Evolutionary conservation across 257 asterid species (phyloP).

Genomic region (Osmanthus fragrans): DNA sequence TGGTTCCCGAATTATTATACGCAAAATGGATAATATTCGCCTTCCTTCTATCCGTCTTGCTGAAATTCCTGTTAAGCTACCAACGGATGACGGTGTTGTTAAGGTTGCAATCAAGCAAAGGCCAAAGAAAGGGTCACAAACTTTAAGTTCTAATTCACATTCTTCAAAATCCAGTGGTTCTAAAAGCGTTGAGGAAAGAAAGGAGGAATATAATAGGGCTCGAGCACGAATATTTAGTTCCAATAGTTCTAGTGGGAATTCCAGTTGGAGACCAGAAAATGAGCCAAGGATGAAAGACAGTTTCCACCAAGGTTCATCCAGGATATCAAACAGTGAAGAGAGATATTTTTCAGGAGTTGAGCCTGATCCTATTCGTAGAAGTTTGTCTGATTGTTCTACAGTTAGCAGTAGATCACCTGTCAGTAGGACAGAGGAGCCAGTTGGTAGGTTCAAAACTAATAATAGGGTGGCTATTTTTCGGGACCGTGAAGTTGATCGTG

Average conservation of each 20-base stretch:
- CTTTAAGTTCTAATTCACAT: constrained; percentile 38
- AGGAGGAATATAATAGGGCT: constrained; percentile 96
- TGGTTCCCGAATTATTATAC: constrained; percentile 86
- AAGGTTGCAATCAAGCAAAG: constrained; percentile 93
- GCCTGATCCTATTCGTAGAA: constrained; percentile 56
- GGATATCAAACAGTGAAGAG: constrained; percentile 55
- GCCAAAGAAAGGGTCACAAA: constrained; percentile 76
- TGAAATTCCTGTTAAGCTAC: constrained; percentile 63
- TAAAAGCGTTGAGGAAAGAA: constrained; percentile 95
- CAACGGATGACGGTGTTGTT: constrained; percentile 51
- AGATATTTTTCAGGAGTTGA: constrained; percentile 43
- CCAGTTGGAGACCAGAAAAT: constrained; percentile 56
- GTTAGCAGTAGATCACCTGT: constrained; percentile 76
- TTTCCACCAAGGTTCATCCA: constrained; percentile 56
- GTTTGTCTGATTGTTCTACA: constrained; percentile 61
- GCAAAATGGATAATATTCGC: constrained; percentile 60
- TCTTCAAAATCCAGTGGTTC: constrained; percentile 66
- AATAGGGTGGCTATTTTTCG: constrained; percentile 92
- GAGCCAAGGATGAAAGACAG: constrained; percentile 61
- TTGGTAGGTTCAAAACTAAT: constrained; percentile 58
- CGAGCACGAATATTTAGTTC: constrained; percentile 95
- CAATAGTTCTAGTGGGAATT: constrained; percentile 57
- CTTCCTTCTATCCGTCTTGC: constrained; percentile 77
- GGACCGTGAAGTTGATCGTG: constrained; percentile 90
- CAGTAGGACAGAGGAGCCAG: constrained; percentile 76